Base-by-base conservation (phyloP, 106 monocot genomes). In the Allium cepa region DNA sequence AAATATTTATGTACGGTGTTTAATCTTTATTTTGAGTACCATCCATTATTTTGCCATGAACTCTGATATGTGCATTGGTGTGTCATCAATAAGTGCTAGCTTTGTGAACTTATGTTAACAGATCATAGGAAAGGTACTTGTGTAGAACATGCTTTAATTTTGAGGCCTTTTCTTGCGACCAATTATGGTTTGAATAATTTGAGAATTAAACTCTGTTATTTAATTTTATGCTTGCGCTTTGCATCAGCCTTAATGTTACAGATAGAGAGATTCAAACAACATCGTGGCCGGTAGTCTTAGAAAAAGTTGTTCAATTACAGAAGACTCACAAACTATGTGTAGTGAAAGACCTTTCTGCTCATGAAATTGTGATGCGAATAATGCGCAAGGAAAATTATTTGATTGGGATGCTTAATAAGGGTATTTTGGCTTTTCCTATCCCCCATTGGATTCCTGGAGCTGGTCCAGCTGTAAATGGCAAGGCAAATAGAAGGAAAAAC, bases 321-420 rank as follows among this genome's bases (percentile, higher is more conserved):
- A 75, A 72, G 60, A 77, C 85, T 47, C 89, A 81, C 26, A 72
- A 85, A 72, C 84, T 99, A 69, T 99, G 99, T 76, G 87, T 99
- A 52, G 90, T 99, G 14, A 99, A 90, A 76, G 83, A 93, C 69
- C 85, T 99, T 4, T 90, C 92, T 71, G 89, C 82, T 46, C 99
- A 99, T 79, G 99, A 99, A 22, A 53, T 99, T 57, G 57, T 99
- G 15, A 99, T 99, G 93, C 70, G 99, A 64, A 87, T 99, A 67
- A 99, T 99, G 99, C 86, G 99, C 36, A 99, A 99, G 73, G 93
- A 99, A 75, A 99, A 99, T 69, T 99, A 90, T 70, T 76, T 99
- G 77, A 99, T 93, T 71, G 99, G 90, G 27, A 99, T 99, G 99
- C 74, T 99, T 26, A 99, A 99, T 53, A 99, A 93, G 80, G 99